These are phyloP conservation scores for Lactarius hatsudake DNA, from an alignment of 768 basidiomycete genomes.

Conservation along the genomic window DNA sequence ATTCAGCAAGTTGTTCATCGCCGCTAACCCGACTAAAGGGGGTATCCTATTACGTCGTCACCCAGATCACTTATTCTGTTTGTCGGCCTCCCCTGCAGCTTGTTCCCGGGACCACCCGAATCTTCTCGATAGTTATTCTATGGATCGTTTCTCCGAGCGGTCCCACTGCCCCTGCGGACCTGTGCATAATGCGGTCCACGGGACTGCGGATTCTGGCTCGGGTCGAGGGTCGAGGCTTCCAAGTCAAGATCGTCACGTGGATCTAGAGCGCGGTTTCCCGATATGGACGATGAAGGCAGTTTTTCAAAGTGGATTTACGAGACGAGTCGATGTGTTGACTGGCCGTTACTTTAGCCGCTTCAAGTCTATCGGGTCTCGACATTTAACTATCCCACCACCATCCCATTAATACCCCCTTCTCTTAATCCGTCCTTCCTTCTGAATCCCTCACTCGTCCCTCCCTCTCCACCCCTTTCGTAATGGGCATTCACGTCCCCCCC, in stretches of 20 bases:
- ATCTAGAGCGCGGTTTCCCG: neutral
- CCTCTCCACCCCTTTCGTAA: slow-evolving; percentile 8
- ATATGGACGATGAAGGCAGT: neutral
- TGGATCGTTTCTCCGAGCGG: neutral
- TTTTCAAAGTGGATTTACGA: slow-evolving; percentile 10
- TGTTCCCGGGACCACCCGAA: slow-evolving; percentile 2
- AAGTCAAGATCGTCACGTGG: slow-evolving; percentile 6
- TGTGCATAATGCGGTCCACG: neutral
- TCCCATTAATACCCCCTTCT: neutral
- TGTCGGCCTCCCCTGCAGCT: no score
- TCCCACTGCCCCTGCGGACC: no score
- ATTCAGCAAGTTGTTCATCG: neutral
- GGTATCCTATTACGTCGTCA: slow-evolving; percentile 16
- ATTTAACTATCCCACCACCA: neutral
- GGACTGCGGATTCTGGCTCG: neutral
- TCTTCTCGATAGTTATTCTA: neutral
- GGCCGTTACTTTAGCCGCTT: no score
- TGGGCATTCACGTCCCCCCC: slow-evolving; percentile 20
- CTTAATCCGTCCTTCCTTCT: neutral
- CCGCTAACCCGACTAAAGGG: neutral
- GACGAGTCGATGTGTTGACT: neutral
- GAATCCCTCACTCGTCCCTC: neutral
- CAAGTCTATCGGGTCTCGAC: neutral
- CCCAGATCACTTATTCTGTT: neutral
- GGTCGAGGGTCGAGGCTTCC: neutral